Conservation (phyloP, 1,284 basidiomycete genomes). For the Ceratobasidium sp. region DNA sequence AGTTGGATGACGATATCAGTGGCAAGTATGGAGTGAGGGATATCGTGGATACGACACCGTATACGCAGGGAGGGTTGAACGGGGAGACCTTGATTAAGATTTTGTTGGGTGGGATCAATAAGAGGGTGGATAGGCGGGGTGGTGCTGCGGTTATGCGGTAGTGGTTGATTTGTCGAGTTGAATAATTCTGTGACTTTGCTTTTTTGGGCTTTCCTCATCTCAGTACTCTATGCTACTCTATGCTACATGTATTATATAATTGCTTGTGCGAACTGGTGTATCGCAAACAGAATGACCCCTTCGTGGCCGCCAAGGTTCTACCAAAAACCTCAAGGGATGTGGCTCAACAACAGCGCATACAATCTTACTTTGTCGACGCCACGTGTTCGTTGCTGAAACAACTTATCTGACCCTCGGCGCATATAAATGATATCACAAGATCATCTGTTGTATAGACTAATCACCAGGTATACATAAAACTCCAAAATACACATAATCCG, state of each 20-base stretch:
- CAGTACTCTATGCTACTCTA: neutral
- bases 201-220: too few species aligned
- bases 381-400: too few species aligned
- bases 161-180: neutral
- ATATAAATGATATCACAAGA: neutral
- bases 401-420: too few species aligned
- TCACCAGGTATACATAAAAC: slow-evolving; percentile 15
- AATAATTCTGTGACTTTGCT: too few species aligned
- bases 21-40: slow-evolving; percentile 56
- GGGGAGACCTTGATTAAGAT: slow-evolving; percentile 60
- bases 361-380: too few species aligned
- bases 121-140: slow-evolving; percentile 49
- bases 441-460: too few species aligned
- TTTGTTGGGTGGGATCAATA: slow-evolving; percentile 58
- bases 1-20: slow-evolving; percentile 63
- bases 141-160: slow-evolving; percentile 31
- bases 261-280: neutral
- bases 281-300: too few species aligned
- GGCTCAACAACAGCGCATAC: too few species aligned
- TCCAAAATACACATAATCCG: slow-evolving; percentile 34
- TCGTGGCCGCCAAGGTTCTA: too few species aligned
- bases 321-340: too few species aligned
- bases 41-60: slow-evolving; percentile 62
- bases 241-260: neutral
- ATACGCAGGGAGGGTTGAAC: slow-evolving; percentile 52